Conservation (phyloP, 106 monocot genomes). For the Apostasia ramifera region DNA sequence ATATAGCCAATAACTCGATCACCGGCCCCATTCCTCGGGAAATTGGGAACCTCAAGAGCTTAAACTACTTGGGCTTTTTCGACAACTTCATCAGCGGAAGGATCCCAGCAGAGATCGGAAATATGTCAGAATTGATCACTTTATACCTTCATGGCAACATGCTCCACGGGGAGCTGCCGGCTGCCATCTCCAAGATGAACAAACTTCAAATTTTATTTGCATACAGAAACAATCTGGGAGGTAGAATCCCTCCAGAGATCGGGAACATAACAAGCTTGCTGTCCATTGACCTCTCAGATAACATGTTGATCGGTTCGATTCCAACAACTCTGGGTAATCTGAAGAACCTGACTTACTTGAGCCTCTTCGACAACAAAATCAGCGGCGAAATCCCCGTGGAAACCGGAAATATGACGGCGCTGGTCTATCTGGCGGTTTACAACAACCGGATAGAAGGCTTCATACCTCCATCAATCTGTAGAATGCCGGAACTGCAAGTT, state of each 20-base stretch:
- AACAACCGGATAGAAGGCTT: background rate
- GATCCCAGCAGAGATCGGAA: conserved; percentile 29
- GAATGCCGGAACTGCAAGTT: background rate
- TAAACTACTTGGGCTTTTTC: conserved; percentile 6
- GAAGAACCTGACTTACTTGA: background rate
- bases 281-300: background rate
- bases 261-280: conserved; percentile 1
- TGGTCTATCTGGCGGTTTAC: background rate
- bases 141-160: conserved; percentile 15
- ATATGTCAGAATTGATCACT: conserved; percentile 9
- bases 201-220: conserved; percentile 13
- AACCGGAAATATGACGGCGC: background rate
- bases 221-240: conserved; percentile 16
- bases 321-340: background rate
- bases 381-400: background rate
- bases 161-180: conserved; percentile 23
- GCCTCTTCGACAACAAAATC: background rate
- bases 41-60: conserved; percentile 8
- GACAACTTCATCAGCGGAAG: conserved; percentile 16
- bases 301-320: conserved; percentile 2
- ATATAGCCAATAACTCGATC: background rate
- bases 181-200: conserved; percentile 14
- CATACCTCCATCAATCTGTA: background rate
- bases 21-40: conserved; percentile 8
- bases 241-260: background rate